A percentile compares a stretch with the other conserved stretches of the same genome.
phyloP scores from a whole-genome alignment of 768 basidiomycete genomes.

The Agaricus blazei region DNA sequence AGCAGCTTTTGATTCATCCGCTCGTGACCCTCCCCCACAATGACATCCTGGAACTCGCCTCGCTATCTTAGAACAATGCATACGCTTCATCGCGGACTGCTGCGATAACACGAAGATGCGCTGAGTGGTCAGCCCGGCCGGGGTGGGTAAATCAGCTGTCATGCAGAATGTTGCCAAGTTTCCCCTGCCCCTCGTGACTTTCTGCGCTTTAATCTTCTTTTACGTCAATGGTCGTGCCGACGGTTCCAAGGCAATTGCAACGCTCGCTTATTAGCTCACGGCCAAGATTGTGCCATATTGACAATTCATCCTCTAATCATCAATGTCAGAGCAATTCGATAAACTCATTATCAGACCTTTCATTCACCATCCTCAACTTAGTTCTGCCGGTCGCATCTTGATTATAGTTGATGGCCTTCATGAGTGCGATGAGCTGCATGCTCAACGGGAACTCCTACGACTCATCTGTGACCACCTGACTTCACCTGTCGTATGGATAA shows the following conservation, averaged over 20 bases:
- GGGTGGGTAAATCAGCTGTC: background rate
- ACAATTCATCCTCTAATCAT: conserved; percentile 6
- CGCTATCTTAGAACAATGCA: too few species aligned
- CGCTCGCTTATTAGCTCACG: conserved; percentile 18
- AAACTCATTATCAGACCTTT: conserved; percentile 13
- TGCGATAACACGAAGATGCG: too few species aligned
- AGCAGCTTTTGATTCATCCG: too few species aligned
- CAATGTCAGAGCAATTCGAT: conserved; percentile 9
- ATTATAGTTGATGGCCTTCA: too few species aligned
- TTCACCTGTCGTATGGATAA: background rate
- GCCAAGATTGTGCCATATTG: background rate
- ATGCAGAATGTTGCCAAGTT: too few species aligned
- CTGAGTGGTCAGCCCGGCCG: too few species aligned
- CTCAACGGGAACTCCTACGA: too few species aligned
- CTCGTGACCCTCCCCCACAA: too few species aligned
- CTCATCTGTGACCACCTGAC: background rate
- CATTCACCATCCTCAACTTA: background rate
- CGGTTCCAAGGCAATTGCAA: conserved; percentile 5
- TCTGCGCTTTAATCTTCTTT: background rate
- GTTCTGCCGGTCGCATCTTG: too few species aligned
- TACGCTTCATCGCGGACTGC: too few species aligned
- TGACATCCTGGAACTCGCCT: too few species aligned
- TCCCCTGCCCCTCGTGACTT: background rate
- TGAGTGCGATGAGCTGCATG: too few species aligned
- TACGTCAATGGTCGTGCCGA: background rate